Evolutionary conservation across 352 stramenopile species (phyloP).

Genomic region (Phytophthora gonapodyides): DNA sequence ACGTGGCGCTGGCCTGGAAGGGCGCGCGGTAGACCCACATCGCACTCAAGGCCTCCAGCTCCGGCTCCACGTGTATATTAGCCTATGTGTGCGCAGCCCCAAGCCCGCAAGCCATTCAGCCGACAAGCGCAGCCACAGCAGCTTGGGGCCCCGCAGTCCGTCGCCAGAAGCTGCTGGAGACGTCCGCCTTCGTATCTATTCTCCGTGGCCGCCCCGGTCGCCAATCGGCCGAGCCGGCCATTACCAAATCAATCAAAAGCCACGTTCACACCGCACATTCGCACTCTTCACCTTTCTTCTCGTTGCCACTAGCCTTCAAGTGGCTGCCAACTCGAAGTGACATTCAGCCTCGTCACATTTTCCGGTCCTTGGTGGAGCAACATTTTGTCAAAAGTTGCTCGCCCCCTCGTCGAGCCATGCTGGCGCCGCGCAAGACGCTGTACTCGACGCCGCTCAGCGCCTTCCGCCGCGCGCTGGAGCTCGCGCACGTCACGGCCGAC

Average conservation of each 20-base stretch:
- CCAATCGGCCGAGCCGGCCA: no score
- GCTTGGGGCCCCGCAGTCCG: conserved; percentile 6
- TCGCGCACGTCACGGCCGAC: conserved; percentile 36
- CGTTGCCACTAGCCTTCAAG: neutral
- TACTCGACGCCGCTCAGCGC: conserved; percentile 76
- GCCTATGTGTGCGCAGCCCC: conserved; percentile 8
- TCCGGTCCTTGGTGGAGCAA: conserved; percentile 22
- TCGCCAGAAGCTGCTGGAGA: conserved; percentile 10
- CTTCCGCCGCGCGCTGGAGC: conserved; percentile 59
- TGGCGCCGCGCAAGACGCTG: conserved; percentile 79
- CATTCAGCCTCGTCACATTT: conserved; percentile 26
- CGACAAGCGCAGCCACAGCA: neutral
- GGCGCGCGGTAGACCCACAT: conserved; percentile 48
- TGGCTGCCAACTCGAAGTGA: neutral
- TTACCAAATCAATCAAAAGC: conserved; percentile 5
- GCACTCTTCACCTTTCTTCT: neutral
- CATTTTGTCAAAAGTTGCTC: conserved; percentile 22
- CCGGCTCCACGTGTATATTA: conserved; percentile 12
- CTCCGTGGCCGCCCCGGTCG: neutral
- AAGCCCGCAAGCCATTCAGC: neutral
- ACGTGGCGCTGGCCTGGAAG: conserved; percentile 72
- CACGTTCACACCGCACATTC: conserved; percentile 11
- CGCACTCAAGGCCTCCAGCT: neutral
- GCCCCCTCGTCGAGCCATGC: conserved; percentile 40
- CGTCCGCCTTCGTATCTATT: conserved; percentile 21